phyloP scores from a whole-genome alignment of 768 basidiomycete genomes.

The Leccinum variicolor region DNA sequence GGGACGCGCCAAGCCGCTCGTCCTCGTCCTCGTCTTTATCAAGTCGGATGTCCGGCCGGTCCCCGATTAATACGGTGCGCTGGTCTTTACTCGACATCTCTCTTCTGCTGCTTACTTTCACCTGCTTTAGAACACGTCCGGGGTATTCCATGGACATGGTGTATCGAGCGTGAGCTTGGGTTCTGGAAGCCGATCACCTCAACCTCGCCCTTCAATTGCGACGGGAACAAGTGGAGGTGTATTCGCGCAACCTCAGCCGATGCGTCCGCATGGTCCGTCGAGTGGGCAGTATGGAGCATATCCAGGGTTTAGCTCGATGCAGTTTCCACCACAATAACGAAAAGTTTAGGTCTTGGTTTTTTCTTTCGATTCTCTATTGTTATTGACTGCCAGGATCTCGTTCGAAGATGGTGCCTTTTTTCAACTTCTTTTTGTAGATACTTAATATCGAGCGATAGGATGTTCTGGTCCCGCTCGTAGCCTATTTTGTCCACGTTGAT shows the following conservation, averaged over 20 bases:
- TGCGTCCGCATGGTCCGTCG: conserved; percentile 12
- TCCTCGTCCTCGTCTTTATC: conserved; percentile 32
- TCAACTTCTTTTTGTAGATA: not conserved
- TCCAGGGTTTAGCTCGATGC: conserved; percentile 23
- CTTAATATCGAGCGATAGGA: not conserved
- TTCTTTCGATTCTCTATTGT: conserved; percentile 16
- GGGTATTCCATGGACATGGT: conserved; percentile 20
- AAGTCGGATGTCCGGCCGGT: conserved; percentile 31
- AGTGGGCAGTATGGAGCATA: conserved; percentile 20
- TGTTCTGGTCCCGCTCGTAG: not conserved
- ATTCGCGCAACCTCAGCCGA: conserved; percentile 26
- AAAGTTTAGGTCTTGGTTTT: not conserved
- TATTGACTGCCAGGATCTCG: conserved; percentile 16
- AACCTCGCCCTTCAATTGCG: conserved; percentile 12
- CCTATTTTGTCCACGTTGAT: not conserved
- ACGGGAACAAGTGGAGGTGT: conserved; percentile 4
- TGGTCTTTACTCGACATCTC: not conserved
- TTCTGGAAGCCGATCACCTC: conserved; percentile 18
- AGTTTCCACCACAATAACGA: conserved; percentile 16
- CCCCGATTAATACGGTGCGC: conserved; percentile 29
- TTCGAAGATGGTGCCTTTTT: not conserved
- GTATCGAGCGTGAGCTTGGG: conserved; percentile 7
- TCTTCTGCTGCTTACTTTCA: conserved; percentile 5
- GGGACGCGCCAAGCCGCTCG: conserved; percentile 29
- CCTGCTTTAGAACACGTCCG: conserved; percentile 20